Evolutionary conservation across 169 alveolate genomes (phyloP).

Genomic region (Eimeria mitis): DNA sequence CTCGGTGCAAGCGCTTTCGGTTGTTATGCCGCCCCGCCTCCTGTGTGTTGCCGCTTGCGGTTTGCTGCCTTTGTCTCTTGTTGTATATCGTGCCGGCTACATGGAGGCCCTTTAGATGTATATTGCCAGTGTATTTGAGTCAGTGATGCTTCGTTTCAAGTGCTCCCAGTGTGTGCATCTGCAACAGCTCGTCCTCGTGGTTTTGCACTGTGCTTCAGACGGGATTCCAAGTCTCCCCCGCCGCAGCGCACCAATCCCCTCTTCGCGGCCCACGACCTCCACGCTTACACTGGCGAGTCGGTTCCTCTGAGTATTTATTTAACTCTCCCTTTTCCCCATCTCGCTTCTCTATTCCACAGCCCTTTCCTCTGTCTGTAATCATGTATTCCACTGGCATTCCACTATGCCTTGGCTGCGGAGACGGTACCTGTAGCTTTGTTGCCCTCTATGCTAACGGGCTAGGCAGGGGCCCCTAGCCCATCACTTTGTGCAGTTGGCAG

Average conservation of each 20-base stretch:
- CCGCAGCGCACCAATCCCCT: constrained; percentile 42
- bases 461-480: neutral
- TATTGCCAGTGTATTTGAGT: neutral
- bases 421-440: neutral
- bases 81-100: neutral
- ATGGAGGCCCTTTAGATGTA: neutral
- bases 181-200: neutral
- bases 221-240: constrained; percentile 5
- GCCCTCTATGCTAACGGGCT: neutral
- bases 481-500: neutral
- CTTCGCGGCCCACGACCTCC: constrained; percentile 50
- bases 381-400: neutral
- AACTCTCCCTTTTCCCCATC: neutral
- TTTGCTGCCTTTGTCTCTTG: neutral
- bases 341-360: neutral
- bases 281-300: constrained; percentile 16
- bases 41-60: neutral
- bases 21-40: neutral
- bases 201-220: constrained; percentile 19
- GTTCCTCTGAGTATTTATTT: neutral
- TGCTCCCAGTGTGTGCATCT: neutral
- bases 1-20: neutral
- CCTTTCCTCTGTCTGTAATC: neutral
- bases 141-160: neutral
- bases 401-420: neutral